Evolutionary conservation across 192 early-diverging fungal genomes (phyloP).

Genomic region (Podila epicladia): DNA sequence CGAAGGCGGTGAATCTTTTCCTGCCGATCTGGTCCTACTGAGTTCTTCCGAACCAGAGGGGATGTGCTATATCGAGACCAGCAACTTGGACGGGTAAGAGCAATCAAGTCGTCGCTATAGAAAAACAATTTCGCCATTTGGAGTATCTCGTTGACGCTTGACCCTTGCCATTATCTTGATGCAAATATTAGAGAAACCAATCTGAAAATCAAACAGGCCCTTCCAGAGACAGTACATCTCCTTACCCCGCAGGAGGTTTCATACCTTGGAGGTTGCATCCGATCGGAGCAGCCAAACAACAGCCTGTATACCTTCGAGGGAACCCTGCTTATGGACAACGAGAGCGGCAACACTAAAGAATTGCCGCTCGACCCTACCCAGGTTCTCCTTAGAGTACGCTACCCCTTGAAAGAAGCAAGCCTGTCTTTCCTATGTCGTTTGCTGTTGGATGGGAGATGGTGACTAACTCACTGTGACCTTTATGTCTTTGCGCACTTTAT

Average conservation of each 20-base stretch:
- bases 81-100: constrained; percentile 89
- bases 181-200: constrained; percentile 84
- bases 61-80: constrained; percentile 97
- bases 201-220: constrained; percentile 95
- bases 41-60: constrained; percentile 96
- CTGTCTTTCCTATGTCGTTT: not conserved
- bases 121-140: not conserved
- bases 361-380: constrained; percentile 90
- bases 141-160: not conserved
- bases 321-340: constrained; percentile 66
- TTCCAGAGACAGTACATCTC: constrained; percentile 83
- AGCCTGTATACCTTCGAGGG: constrained; percentile 97
- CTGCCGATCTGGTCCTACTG: constrained; percentile 91
- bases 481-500: not conserved
- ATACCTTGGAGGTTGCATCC: constrained; percentile 73
- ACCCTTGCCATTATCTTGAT: not conserved
- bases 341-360: constrained; percentile 65
- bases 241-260: constrained; percentile 77
- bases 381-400: constrained; percentile 79
- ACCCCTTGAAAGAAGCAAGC: constrained; percentile 3
- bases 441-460: not conserved
- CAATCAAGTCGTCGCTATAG: not conserved
- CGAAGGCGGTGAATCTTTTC: constrained; percentile 88
- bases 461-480: not conserved
- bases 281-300: constrained; percentile 96